Base-by-base conservation (phyloP, 805 yeast genomes). In the Maudiozyma serrabonitensis region DNA sequence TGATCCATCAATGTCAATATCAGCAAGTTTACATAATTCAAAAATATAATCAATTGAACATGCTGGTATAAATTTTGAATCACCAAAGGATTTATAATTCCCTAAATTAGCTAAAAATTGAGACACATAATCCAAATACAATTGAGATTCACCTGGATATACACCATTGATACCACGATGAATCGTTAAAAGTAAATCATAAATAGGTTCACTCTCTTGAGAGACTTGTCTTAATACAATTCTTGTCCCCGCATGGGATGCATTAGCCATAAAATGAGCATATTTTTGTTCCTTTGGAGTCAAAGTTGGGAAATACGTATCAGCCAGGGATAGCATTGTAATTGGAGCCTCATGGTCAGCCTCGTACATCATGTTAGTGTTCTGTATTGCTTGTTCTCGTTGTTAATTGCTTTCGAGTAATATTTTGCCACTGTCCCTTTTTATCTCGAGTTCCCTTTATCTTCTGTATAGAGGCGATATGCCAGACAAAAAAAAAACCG, bases 31-130 rank as follows among this genome's bases (percentile, higher is more conserved):
- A 37, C 58, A 23, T 38, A 61, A 21, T 23, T 67, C 55, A 50
- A 69, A 75, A 56, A 87, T 81, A 6, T 73, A 73, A 0, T 66
- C 75, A 32, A 56, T 60, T 0, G 74, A 50, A 39, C 87, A 59
- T 46, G 79, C 69, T 40, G 96, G 96, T 54, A 88, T 74, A 60
- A 88, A 88, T 67, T 88, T 88, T 57, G 79, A 79, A 68, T 88
- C 96, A 56, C 96, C 96, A 64, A 88, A 88, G 1, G 93, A 83
- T 68, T 84, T 88, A 69, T 78, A 85, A 61, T 85, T 85, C 56
- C 93, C 93, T 64, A 82, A 71, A 66, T 85, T 85, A 38, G 82
- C 72, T 53, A 85, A 70, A 60, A 85, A 81, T 69, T 85, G 91
- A 40, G 88, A 83, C 31, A 82, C 84, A 64, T 79, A 87, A 61